phyloP scores from a whole-genome alignment of 2,329 filamentous ascomycete genomes.

The Claviceps monticola region DNA sequence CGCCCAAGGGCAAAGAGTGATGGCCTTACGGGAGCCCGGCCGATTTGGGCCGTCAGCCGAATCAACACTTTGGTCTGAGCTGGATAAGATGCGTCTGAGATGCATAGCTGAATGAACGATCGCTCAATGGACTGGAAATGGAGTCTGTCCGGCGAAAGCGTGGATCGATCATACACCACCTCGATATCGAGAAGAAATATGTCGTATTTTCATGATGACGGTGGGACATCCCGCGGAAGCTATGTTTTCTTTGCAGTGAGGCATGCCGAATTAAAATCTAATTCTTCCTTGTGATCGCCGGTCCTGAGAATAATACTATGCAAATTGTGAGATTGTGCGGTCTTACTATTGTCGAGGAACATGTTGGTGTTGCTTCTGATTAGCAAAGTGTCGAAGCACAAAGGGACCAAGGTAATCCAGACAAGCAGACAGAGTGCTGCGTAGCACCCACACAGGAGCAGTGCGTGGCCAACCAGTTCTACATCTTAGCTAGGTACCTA shows the following conservation, averaged over 20 bases:
- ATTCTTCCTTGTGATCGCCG: background rate
- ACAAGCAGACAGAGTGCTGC: background rate
- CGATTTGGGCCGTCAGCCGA: background rate
- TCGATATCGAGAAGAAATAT: background rate
- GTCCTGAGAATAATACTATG: background rate
- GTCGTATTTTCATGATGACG: background rate
- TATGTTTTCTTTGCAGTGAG: background rate
- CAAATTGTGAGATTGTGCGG: background rate
- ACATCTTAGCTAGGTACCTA: background rate
- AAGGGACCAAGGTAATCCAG: background rate
- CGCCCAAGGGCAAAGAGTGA: conserved; percentile 15
- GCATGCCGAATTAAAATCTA: background rate
- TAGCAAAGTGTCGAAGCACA: background rate
- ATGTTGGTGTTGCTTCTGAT: background rate
- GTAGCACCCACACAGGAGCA: background rate
- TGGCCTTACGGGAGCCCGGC: background rate
- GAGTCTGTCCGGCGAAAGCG: background rate
- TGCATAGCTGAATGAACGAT: background rate
- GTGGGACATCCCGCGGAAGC: too few species aligned
- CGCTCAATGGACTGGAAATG: background rate
- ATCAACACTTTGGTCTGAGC: background rate
- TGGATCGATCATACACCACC: background rate
- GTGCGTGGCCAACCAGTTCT: background rate
- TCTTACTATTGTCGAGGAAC: conserved; percentile 1
- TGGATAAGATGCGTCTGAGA: background rate